Percentiles rank a stretch among this genome's conserved stretches.
Conservation (phyloP, 805 yeast genomes). For the Millerozyma miso region DNA sequence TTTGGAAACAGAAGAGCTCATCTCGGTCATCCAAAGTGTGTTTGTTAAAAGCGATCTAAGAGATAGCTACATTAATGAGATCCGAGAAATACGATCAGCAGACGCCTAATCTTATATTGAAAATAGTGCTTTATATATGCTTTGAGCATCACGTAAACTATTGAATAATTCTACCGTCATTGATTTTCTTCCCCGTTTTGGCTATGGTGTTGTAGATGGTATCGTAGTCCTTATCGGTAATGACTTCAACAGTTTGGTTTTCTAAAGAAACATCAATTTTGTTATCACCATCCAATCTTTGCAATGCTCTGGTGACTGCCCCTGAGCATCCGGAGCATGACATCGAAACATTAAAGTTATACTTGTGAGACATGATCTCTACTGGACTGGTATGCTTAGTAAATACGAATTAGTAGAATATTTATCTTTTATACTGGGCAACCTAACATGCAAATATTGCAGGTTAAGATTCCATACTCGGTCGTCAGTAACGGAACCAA, state of each 20-base stretch:
- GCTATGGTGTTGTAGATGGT: constrained; percentile 74
- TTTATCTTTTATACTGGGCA: too few species aligned
- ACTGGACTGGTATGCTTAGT: too few species aligned
- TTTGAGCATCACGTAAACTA: constrained; percentile 13
- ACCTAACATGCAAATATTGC: too few species aligned
- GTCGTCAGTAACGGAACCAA: too few species aligned
- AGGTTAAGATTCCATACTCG: too few species aligned
- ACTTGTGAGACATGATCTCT: constrained; percentile 56
- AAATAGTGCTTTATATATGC: background rate
- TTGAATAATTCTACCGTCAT: constrained; percentile 54
- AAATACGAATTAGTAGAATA: too few species aligned
- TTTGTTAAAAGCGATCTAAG: constrained; percentile 47
- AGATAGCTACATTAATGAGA: constrained; percentile 41
- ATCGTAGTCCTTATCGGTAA: constrained; percentile 60
- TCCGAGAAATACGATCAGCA: constrained; percentile 37
- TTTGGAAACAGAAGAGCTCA: constrained; percentile 44
- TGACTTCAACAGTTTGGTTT: constrained; percentile 77
- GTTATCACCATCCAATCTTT: constrained; percentile 68
- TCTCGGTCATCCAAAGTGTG: constrained; percentile 36
- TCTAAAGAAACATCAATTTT: constrained; percentile 72
- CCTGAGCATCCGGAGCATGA: constrained; percentile 83
- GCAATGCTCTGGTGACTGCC: constrained; percentile 77
- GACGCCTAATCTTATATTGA: constrained; percentile 2
- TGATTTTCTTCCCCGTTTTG: constrained; percentile 87
- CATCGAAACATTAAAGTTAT: constrained; percentile 81